These are phyloP conservation scores for Solanum bulbocastanum DNA, from an alignment of 257 asterid species.

Conservation along the genomic window DNA sequence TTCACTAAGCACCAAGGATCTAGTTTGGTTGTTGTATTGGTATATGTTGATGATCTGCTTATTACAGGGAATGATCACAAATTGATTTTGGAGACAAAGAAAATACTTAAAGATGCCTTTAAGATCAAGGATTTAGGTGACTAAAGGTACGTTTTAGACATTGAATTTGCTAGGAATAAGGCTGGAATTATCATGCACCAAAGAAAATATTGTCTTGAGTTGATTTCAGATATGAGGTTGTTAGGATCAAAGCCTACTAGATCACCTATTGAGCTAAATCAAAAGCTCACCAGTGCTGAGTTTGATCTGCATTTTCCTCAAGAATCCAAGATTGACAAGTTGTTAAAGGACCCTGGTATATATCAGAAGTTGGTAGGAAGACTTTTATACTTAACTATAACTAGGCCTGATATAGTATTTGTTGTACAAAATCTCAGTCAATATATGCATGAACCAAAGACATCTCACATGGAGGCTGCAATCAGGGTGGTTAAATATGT, in stretches of 20 bases:
- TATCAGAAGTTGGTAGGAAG: not conserved
- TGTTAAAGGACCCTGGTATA: not conserved
- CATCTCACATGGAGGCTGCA: not conserved
- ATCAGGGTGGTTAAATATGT: not conserved
- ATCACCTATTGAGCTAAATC: not conserved
- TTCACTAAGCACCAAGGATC: not conserved
- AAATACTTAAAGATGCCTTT: not conserved
- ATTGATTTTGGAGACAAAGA: not conserved
- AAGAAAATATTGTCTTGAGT: not conserved
- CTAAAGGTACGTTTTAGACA: not conserved
- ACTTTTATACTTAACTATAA: no score
- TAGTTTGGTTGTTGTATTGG: not conserved
- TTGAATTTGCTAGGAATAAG: not conserved
- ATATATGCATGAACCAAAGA: not conserved
- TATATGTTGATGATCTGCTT: not conserved
- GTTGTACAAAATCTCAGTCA: not conserved
- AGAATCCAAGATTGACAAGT: not conserved
- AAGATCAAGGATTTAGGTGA: not conserved
- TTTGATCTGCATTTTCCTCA: not conserved
- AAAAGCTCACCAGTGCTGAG: not conserved
- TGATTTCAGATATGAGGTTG: not conserved
- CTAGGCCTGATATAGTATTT: not conserved
- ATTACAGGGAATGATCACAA: not conserved
- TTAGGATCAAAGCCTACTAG: not conserved
- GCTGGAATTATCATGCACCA: not conserved